Conservation (phyloP, 2,329 filamentous ascomycete species). For the Microsporum audouinii region DNA sequence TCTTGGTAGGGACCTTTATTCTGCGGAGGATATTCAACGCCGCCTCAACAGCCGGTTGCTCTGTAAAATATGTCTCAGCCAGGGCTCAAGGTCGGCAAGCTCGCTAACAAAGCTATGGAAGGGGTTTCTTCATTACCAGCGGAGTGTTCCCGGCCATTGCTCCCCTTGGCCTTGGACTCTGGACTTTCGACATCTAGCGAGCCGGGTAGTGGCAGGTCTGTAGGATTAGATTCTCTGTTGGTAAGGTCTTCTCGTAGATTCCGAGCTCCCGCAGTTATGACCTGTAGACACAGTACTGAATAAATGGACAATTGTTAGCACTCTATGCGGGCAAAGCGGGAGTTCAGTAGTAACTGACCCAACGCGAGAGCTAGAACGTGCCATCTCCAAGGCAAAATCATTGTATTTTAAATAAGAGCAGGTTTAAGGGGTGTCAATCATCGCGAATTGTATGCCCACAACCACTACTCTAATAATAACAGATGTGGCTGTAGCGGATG, state of each 20-base stretch:
- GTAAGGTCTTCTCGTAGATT: neutral
- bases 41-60: constrained; percentile 15
- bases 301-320: neutral
- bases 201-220: neutral
- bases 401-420: constrained; percentile 8
- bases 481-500: neutral
- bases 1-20: constrained; percentile 10
- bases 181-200: neutral
- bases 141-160: neutral
- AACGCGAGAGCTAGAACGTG: constrained; percentile 13
- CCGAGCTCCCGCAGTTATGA: constrained; percentile 8
- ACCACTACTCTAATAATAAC: neutral
- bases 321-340: neutral
- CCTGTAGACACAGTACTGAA: constrained; percentile 9
- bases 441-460: constrained; percentile 4
- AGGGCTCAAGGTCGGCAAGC: neutral
- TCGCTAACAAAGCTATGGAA: neutral
- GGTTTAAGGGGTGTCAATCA: neutral
- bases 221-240: neutral
- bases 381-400: constrained; percentile 15
- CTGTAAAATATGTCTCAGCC: constrained; percentile 6
- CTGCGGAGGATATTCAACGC: constrained; percentile 14
- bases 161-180: neutral
- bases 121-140: neutral
- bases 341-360: constrained; percentile 6